These are phyloP conservation scores for Trichosphaerium sp. DNA, from an alignment of 78 protist genomes.

Conservation along the genomic window DNA sequence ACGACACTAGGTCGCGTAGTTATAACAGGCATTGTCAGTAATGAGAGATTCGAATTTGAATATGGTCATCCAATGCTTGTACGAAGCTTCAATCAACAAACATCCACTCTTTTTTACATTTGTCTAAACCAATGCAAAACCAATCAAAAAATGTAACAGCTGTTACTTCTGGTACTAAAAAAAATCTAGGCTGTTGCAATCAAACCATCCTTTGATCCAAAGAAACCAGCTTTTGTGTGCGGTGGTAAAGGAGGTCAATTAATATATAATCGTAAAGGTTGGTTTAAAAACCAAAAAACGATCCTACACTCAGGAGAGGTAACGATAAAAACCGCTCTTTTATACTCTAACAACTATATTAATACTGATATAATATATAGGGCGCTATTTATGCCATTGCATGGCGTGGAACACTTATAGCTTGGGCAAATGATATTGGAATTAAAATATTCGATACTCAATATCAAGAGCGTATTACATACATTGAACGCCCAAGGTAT, in stretches of 20 bases:
- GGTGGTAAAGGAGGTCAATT: conserved; percentile 83
- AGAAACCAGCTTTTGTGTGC: conserved; percentile 44
- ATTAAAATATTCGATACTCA: conserved; percentile 68
- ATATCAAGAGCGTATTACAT: conserved; percentile 49
- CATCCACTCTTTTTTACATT: neutral
- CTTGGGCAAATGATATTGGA: conserved; percentile 85
- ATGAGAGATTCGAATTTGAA: too few relatives aligned
- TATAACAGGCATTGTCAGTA: neutral
- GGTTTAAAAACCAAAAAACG: conserved; percentile 43
- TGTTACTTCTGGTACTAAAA: neutral
- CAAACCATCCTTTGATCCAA: conserved; percentile 52
- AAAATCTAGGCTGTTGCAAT: conserved; percentile 70
- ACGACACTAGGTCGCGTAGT: neutral
- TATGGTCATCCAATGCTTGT: neutral
- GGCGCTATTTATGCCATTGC: conserved; percentile 55
- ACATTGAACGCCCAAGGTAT: conserved; percentile 34
- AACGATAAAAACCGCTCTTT: too few relatives aligned
- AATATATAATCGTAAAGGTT: conserved; percentile 42
- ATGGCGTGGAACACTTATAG: conserved; percentile 68
- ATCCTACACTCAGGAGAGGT: conserved; percentile 68
- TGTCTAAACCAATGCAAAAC: conserved; percentile 20
- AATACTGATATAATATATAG: neutral
- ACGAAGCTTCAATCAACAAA: neutral
- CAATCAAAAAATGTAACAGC: neutral
- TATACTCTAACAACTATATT: neutral